phyloP scores from a whole-genome alignment of 768 basidiomycete species.

The Amanita muscaria region DNA sequence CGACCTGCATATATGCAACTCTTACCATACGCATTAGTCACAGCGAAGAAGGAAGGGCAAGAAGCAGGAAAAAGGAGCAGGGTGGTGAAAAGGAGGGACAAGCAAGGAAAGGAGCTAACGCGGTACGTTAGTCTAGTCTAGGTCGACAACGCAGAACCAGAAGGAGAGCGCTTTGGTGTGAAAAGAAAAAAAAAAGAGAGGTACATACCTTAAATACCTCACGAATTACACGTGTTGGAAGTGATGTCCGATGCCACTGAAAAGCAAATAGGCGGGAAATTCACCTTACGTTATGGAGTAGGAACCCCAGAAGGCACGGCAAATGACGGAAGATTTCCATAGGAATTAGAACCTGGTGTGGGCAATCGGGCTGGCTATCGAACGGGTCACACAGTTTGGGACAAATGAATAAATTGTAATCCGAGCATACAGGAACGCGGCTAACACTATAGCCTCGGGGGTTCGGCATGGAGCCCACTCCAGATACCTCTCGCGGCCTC shows the following conservation, averaged over 20 bases:
- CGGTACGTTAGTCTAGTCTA: slow-evolving; percentile 10
- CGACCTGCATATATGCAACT: background rate
- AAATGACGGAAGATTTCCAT: background rate
- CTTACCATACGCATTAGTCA: background rate
- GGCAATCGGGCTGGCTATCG: slow-evolving; percentile 2
- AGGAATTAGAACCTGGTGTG: background rate
- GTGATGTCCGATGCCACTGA: slow-evolving; percentile 26
- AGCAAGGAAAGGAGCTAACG: slow-evolving; percentile 13
- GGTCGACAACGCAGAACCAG: slow-evolving; percentile 12
- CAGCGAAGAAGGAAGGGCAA: background rate
- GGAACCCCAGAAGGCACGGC: slow-evolving; percentile 8
- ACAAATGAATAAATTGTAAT: slow-evolving; percentile 3
- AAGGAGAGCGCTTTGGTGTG: slow-evolving; percentile 6
- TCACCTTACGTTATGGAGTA: slow-evolving; percentile 23
- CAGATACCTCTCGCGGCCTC: slow-evolving; percentile 83
- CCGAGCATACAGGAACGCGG: slow-evolving; percentile 10
- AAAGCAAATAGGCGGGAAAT: slow-evolving; percentile 13
- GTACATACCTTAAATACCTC: slow-evolving; percentile 31
- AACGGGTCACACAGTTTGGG: background rate
- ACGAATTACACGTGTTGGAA: slow-evolving; percentile 36
- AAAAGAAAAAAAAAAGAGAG: slow-evolving; percentile 10
- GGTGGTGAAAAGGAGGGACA: slow-evolving; percentile 11
- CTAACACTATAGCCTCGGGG: slow-evolving; percentile 34
- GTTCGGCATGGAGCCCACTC: slow-evolving; percentile 79
- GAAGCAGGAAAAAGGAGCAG: slow-evolving; percentile 11